Conservation (phyloP, 495 filamentous ascomycete genomes). For the Penicillium arizonense region DNA sequence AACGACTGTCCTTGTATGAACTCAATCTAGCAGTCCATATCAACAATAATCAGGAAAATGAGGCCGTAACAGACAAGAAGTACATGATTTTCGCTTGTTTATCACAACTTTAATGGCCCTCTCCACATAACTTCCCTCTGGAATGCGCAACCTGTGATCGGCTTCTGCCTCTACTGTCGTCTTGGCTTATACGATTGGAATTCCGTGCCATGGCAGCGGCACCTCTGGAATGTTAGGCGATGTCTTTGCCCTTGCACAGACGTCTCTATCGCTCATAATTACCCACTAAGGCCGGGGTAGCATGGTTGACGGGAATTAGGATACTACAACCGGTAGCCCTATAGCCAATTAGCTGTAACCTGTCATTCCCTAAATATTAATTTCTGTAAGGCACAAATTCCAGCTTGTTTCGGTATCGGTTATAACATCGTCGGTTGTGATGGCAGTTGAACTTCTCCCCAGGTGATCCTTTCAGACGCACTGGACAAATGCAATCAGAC, state of each 20-base stretch:
- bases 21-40: background rate
- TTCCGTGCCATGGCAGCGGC: background rate
- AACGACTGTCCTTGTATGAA: background rate
- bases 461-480: too few species aligned
- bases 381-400: background rate
- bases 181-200: background rate
- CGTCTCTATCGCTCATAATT: background rate
- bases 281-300: background rate
- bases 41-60: background rate
- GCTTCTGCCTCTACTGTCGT: background rate
- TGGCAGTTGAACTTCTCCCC: too few species aligned
- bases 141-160: background rate
- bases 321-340: background rate
- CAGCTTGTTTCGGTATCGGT: background rate
- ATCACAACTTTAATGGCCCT: background rate
- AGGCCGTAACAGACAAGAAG: background rate
- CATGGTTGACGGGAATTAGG: background rate
- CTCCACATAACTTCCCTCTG: slow-evolving; percentile 1
- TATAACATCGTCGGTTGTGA: background rate
- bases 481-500: too few species aligned
- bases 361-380: background rate
- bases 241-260: background rate
- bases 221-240: background rate
- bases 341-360: background rate
- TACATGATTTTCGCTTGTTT: background rate